These are phyloP conservation scores for Neonectria faginata DNA, from an alignment of 2,329 filamentous ascomycete genomes.

Conservation along the genomic window DNA sequence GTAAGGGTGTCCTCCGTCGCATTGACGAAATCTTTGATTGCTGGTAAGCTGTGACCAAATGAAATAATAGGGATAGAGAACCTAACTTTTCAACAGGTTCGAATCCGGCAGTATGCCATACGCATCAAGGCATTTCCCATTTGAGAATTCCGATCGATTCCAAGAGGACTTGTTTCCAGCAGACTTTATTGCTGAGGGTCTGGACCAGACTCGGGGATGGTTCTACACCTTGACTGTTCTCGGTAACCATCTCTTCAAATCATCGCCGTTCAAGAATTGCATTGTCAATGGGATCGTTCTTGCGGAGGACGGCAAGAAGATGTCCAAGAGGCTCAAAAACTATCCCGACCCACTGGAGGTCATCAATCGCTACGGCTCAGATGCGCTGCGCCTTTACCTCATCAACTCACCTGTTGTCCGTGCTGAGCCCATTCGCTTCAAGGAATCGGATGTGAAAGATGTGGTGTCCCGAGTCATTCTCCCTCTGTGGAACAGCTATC, in stretches of 20 bases:
- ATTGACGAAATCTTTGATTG: slow-evolving; percentile 47
- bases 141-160: slow-evolving; percentile 32
- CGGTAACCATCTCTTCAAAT: slow-evolving; percentile 42
- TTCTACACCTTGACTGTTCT: slow-evolving; percentile 46
- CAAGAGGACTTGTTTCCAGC: slow-evolving; percentile 40
- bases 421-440: slow-evolving; percentile 45
- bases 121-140: slow-evolving; percentile 43
- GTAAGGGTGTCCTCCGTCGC: slow-evolving; percentile 40
- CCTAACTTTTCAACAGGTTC: slow-evolving; percentile 8
- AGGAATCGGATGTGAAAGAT: slow-evolving; percentile 43
- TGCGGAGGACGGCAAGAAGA: slow-evolving; percentile 47
- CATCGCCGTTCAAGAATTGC: slow-evolving; percentile 45
- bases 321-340: slow-evolving; percentile 47
- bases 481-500: slow-evolving; percentile 47
- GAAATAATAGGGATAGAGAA: too few relatives aligned
- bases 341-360: slow-evolving; percentile 41
- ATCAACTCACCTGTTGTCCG: slow-evolving; percentile 46
- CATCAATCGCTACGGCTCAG: slow-evolving; percentile 42
- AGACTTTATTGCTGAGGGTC: slow-evolving; percentile 46
- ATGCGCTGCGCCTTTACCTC: slow-evolving; percentile 45
- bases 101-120: slow-evolving; percentile 47
- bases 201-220: slow-evolving; percentile 47
- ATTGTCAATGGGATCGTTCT: slow-evolving; percentile 46
- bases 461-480: slow-evolving; percentile 42
- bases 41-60: slow-evolving; percentile 26